Evolutionary conservation across 495 filamentous ascomycete genomes (phyloP).

Genomic region (Penicillium paxilli): DNA sequence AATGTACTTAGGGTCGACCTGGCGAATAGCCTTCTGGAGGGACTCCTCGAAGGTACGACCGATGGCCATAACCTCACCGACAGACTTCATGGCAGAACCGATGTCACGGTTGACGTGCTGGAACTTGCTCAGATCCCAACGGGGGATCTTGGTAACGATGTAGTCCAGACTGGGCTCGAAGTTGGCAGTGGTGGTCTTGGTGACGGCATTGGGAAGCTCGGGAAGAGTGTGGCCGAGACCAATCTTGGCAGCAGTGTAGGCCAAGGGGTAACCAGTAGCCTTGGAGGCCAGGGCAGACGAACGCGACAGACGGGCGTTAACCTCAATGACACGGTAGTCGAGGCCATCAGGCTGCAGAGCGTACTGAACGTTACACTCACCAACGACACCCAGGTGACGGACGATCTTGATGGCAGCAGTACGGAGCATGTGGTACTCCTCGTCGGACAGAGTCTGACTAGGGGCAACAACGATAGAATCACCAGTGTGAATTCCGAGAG

Average conservation of each 20-base stretch:
- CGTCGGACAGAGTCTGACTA: constrained; percentile 91
- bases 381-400: constrained; percentile 90
- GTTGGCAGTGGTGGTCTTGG: constrained; percentile 97
- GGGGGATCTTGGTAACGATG: constrained; percentile 96
- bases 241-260: constrained; percentile 97
- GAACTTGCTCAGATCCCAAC: constrained; percentile 98
- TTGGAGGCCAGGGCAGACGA: constrained; percentile 96
- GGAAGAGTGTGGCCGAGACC: constrained; percentile 91
- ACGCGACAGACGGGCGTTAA: constrained; percentile 92
- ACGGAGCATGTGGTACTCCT: constrained; percentile 98
- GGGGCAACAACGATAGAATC: constrained; percentile 97
- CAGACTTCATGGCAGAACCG: constrained; percentile 96
- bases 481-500: constrained; percentile 92
- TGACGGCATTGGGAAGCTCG: constrained; percentile 94
- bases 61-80: constrained; percentile 99
- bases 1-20: constrained; percentile 88
- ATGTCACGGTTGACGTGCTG: constrained; percentile 98
- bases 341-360: constrained; percentile 91
- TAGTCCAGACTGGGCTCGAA: constrained; percentile 98
- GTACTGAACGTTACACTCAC: constrained; percentile 98
- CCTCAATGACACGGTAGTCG: constrained; percentile 97
- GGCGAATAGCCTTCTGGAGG: constrained; percentile 97
- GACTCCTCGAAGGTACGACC: constrained; percentile 97
- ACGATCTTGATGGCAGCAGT: constrained; percentile 96
- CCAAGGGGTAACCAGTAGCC: constrained; percentile 93